Base-by-base conservation (phyloP, 768 basidiomycete genomes). In the Phaeotremella fagi region DNA sequence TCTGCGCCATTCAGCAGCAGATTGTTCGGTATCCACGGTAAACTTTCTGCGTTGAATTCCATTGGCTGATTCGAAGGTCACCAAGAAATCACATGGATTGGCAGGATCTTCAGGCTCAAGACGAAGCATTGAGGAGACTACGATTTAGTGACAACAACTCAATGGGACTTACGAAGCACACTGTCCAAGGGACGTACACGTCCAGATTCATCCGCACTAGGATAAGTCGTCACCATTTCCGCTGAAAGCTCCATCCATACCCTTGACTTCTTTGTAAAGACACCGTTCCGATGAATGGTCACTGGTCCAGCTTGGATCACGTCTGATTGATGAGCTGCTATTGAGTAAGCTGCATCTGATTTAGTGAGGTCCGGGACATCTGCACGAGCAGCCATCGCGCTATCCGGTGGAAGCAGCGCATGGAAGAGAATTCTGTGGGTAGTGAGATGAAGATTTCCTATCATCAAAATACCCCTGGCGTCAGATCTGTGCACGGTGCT, bases 361-460 rank as follows among this genome's bases (percentile, higher is more conserved):
- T 5, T 12, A 23, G 41, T 52, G 15, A 50, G 50, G 25, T 51
- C 37, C 44, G 52, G 11, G 33, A 53, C 54, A 25, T 50, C 12
- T 15, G 48, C 37, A 18, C 33, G 12, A 16, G 38, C 44, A 28
- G 47, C 25, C 23, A 77, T 76, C 0, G 54, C 63, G 1, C 47
- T 45, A 31, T 66, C 68, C 12, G 81, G 76, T 15, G 82, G 77
- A 18, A 86, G 68, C 9, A 82, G 79, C 1, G 84, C 84, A 60
- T 85, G 83, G 66, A 86, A 86, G 0, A 82, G 75, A 18, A 85
- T 56, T 3, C 84, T 79, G 68, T 85, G 83, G 0, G 82, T 83
- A 0, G 84, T 86, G 18, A 85, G 67, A 65, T 85, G 83, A 16
- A 84, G 73, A 27, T 82, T 81, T 5, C 83, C 82, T 20, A 74